phyloP scores from a whole-genome alignment of 2,329 filamentous ascomycete genomes.

The Rhytidhysteron rufulum region DNA sequence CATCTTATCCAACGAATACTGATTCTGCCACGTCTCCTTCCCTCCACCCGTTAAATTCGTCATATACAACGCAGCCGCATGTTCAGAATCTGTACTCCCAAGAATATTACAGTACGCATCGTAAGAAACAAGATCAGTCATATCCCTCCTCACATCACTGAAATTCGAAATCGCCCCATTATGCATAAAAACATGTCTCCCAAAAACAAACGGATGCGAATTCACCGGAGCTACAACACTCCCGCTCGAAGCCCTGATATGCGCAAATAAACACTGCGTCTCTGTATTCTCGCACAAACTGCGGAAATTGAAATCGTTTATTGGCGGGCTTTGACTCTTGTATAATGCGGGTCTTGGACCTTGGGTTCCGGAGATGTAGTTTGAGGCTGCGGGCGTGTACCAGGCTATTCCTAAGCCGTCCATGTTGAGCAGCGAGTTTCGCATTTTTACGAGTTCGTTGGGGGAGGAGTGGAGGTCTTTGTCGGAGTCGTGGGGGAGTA shows the following conservation, averaged over 20 bases:
- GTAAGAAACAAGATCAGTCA: slow-evolving; percentile 43
- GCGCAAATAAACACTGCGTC: slow-evolving; percentile 48
- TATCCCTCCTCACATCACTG: slow-evolving; percentile 42
- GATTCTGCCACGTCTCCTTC: slow-evolving; percentile 41
- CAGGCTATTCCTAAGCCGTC: slow-evolving; percentile 55
- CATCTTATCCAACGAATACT: slow-evolving; percentile 44
- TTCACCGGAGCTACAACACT: slow-evolving; percentile 49
- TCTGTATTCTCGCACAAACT: slow-evolving; percentile 51
- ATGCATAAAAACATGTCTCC: slow-evolving; percentile 54
- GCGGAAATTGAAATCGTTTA: slow-evolving; percentile 53
- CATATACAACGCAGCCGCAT: slow-evolving; percentile 49
- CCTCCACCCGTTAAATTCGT: slow-evolving; percentile 40
- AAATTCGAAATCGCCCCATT: slow-evolving; percentile 52
- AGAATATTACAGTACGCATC: slow-evolving; percentile 48
- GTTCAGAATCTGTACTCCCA: slow-evolving; percentile 52
- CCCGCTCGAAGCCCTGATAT: slow-evolving; percentile 50
- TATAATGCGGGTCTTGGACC: slow-evolving; percentile 48
- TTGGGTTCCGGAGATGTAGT: slow-evolving; percentile 34
- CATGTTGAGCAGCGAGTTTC: slow-evolving; percentile 53
- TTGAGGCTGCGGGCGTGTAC: slow-evolving; percentile 47
- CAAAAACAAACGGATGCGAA: slow-evolving; percentile 54
- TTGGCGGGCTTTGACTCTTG: slow-evolving; percentile 50
- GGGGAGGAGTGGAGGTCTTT: slow-evolving; percentile 38
- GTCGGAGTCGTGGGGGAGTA: slow-evolving; percentile 44
- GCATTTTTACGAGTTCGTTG: slow-evolving; percentile 44